phyloP scores from a whole-genome alignment of 805 yeast genomes.

The Candida schatavii region DNA sequence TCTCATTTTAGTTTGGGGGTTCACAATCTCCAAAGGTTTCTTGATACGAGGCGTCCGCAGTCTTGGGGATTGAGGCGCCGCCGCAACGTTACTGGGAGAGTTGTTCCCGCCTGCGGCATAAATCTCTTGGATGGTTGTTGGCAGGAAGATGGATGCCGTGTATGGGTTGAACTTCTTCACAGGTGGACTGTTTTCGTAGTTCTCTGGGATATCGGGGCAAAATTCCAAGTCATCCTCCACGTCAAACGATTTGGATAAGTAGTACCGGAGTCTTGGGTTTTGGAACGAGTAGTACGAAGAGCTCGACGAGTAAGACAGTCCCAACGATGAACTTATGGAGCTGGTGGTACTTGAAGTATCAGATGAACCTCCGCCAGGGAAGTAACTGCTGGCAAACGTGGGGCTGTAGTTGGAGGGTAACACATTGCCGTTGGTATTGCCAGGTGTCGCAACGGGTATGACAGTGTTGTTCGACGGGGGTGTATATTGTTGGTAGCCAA shows the following conservation, averaged over 20 bases:
- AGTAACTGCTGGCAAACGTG: slow-evolving; percentile 1
- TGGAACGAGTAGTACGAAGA: slow-evolving; percentile 37
- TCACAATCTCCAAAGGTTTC: slow-evolving; percentile 59
- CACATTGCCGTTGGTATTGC: background rate
- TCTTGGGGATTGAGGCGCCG: slow-evolving; percentile 35
- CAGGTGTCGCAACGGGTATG: background rate
- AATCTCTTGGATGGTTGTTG: slow-evolving; percentile 23
- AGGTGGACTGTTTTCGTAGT: slow-evolving; percentile 24
- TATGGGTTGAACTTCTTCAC: slow-evolving; percentile 63
- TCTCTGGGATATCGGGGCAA: slow-evolving; percentile 56
- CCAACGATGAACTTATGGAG: background rate
- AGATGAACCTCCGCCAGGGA: background rate
- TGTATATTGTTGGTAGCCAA: slow-evolving; percentile 5
- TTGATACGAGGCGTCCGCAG: slow-evolving; percentile 55
- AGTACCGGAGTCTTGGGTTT: slow-evolving; percentile 52
- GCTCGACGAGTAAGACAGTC: background rate
- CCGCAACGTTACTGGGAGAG: slow-evolving; percentile 8
- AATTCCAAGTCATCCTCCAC: slow-evolving; percentile 62
- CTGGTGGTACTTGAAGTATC: slow-evolving; percentile 5
- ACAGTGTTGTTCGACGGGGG: slow-evolving; percentile 2
- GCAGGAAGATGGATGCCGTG: slow-evolving; percentile 61
- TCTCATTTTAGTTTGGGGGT: slow-evolving; percentile 59
- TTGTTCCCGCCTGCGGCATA: background rate
- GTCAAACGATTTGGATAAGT: slow-evolving; percentile 59
- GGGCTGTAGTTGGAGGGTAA: slow-evolving; percentile 3